phyloP scores from a whole-genome alignment of 495 filamentous ascomycete genomes.

The Penicillium ucsense region DNA sequence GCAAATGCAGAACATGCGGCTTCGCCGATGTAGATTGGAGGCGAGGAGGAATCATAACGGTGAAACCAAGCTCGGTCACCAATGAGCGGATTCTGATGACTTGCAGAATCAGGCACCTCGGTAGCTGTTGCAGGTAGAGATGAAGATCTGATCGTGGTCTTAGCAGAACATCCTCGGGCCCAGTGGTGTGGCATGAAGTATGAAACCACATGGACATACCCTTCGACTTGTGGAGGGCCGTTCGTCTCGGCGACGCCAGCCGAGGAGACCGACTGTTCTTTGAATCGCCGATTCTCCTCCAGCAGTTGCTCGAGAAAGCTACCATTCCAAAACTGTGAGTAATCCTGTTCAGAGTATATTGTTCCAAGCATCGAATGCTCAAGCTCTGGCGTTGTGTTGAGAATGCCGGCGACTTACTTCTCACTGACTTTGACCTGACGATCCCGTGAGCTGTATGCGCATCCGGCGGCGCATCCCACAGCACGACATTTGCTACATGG shows the following conservation, averaged over 20 bases:
- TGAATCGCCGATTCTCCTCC: slow-evolving; percentile 31
- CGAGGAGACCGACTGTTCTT: slow-evolving; percentile 27
- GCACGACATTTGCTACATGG: slow-evolving; percentile 31
- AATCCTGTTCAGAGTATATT: not conserved
- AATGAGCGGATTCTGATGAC: slow-evolving; percentile 30
- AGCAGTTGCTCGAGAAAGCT: slow-evolving; percentile 31
- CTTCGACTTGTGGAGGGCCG: slow-evolving; percentile 6
- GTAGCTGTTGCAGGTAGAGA: slow-evolving; percentile 9
- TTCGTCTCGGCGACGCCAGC: slow-evolving; percentile 19
- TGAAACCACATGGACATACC: slow-evolving; percentile 2
- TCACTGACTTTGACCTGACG: slow-evolving; percentile 37
- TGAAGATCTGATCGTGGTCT: slow-evolving; percentile 6
- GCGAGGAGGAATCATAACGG: slow-evolving; percentile 31
- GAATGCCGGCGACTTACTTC: slow-evolving; percentile 17
- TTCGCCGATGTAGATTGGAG: slow-evolving; percentile 38
- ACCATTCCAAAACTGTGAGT: not conserved
- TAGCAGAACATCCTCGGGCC: not conserved
- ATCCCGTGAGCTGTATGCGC: slow-evolving; percentile 29
- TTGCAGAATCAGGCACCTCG: slow-evolving; percentile 20
- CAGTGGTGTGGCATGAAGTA: not conserved
- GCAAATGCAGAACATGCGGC: slow-evolving; percentile 39
- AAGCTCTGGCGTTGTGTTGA: too few relatives aligned
- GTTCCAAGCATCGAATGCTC: not conserved
- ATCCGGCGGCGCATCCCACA: slow-evolving; percentile 31
- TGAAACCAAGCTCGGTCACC: slow-evolving; percentile 38